These are phyloP conservation scores for Collybiopsis luxurians DNA, from an alignment of 768 basidiomycete species.

Conservation along the genomic window DNA sequence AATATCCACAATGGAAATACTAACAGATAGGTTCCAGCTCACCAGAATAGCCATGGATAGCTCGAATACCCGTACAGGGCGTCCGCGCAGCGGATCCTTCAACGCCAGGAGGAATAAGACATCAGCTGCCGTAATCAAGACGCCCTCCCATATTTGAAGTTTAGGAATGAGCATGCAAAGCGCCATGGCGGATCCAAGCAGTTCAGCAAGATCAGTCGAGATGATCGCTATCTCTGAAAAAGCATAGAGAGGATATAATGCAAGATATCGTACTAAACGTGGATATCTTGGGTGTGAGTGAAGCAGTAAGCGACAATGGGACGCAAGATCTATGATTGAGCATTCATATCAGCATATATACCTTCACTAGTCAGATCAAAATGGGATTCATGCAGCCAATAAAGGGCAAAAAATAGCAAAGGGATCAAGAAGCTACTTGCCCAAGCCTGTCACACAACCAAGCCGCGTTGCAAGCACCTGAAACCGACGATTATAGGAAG, in stretches of 20 bases:
- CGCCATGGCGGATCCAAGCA: conserved; percentile 80
- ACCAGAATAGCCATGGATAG: conserved; percentile 61
- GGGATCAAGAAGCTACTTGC: conserved; percentile 33
- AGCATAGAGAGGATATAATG: conserved; percentile 63
- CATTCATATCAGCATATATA: no score
- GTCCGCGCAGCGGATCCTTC: conserved; percentile 64
- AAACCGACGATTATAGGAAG: not conserved
- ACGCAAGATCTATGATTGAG: conserved; percentile 32
- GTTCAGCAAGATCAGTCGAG: conserved; percentile 77
- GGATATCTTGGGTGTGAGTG: conserved; percentile 63
- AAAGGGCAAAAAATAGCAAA: no score
- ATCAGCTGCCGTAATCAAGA: conserved; percentile 66
- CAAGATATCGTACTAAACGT: conserved; percentile 52
- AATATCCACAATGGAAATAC: not conserved
- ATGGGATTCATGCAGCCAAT: no score
- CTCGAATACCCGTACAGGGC: conserved; percentile 70
- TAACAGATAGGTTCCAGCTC: conserved; percentile 16
- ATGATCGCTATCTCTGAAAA: conserved; percentile 72
- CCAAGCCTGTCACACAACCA: conserved; percentile 80
- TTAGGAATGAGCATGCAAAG: conserved; percentile 70
- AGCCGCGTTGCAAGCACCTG: conserved; percentile 77
- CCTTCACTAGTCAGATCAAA: no score
- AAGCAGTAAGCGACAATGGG: conserved; percentile 60
- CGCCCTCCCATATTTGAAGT: conserved; percentile 68
- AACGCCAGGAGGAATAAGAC: conserved; percentile 70